Conservation (phyloP, 805 yeast genomes). For the Saturnispora zaruensis region DNA sequence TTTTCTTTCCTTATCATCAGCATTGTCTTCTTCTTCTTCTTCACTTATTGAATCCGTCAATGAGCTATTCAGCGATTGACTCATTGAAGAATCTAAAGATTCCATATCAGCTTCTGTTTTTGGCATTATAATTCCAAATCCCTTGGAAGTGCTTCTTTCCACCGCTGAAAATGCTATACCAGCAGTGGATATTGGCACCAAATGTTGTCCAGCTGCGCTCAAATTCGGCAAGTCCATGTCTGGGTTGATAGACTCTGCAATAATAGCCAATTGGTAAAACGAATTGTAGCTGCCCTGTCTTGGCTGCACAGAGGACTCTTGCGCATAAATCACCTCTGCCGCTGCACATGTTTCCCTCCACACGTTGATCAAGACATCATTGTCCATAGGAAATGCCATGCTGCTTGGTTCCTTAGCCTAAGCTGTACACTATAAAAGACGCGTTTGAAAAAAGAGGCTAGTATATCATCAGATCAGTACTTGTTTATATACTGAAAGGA, state of each 20-base stretch:
- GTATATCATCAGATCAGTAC: neutral
- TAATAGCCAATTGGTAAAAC: neutral
- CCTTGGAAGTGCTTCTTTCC: neutral
- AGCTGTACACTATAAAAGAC: neutral
- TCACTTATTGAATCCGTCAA: neutral
- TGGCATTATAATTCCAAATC: neutral
- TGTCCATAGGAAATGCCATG: constrained; percentile 16
- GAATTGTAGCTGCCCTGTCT: neutral
- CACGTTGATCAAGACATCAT: constrained; percentile 13
- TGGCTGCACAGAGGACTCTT: neutral
- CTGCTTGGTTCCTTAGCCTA: neutral
- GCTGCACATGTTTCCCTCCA: constrained; percentile 1
- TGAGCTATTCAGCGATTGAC: neutral
- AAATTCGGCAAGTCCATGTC: neutral
- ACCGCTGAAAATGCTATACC: neutral
- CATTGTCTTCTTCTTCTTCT: constrained; percentile 5
- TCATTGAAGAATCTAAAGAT: neutral
- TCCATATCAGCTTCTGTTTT: neutral
- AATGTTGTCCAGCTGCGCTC: neutral
- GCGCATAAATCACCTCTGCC: neutral
- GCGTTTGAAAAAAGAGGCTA: neutral
- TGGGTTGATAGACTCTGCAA: neutral
- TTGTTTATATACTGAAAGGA: neutral
- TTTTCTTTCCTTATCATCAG: constrained; percentile 2
- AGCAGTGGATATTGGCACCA: neutral